A percentile compares a stretch with the other conserved stretches of the same genome.
These are phyloP conservation scores for Populus ilicifolia DNA, from an alignment of 345 rosid genomes.

Conservation along the genomic window DNA sequence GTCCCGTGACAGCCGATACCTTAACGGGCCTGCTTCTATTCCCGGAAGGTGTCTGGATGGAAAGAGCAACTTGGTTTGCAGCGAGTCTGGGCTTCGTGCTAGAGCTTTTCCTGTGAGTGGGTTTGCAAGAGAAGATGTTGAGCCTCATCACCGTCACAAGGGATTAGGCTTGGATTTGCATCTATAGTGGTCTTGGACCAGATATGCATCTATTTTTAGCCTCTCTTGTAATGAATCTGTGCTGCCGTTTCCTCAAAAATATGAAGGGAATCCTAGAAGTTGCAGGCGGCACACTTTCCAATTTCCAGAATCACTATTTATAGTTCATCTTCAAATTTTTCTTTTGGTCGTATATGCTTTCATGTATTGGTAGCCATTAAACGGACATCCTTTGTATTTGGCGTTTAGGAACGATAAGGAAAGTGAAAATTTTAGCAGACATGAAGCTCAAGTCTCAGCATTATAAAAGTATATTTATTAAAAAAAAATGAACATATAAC, in stretches of 20 bases:
- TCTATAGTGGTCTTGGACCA: background rate
- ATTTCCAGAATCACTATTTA: background rate
- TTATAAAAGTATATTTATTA: too few relatives aligned
- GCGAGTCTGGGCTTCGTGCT: background rate
- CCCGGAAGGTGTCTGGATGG: slow-evolving; percentile 9
- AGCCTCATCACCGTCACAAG: background rate
- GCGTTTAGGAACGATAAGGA: background rate
- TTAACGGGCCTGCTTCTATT: background rate
- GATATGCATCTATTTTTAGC: background rate
- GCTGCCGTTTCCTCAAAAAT: background rate
- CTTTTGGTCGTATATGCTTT: background rate
- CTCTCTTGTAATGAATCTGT: background rate
- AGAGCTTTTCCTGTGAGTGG: slow-evolving; percentile 5
- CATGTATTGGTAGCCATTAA: background rate
- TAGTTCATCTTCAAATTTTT: background rate
- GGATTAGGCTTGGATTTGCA: slow-evolving; percentile 25
- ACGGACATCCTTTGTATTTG: background rate
- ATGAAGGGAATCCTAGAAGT: background rate
- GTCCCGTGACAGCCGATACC: background rate
- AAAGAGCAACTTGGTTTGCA: background rate
- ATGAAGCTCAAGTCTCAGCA: too few relatives aligned
- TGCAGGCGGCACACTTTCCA: background rate
- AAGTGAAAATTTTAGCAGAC: too few relatives aligned
- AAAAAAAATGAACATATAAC: too few relatives aligned
- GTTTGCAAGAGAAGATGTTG: slow-evolving; percentile 10